Evolutionary conservation across 257 asterid genomes (phyloP).

Genomic region (Solanum chilense): DNA sequence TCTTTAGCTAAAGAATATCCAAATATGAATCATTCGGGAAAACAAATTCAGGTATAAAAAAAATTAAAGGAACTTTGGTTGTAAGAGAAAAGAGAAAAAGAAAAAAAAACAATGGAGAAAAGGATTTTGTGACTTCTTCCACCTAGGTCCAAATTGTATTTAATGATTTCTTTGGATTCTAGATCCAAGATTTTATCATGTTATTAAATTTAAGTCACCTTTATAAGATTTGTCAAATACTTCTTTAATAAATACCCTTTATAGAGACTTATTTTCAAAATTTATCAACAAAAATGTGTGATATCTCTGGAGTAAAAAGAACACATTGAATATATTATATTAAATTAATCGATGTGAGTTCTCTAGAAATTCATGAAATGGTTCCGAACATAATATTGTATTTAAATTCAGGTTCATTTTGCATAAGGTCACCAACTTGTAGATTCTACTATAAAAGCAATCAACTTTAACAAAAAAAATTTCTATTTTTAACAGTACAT

Average conservation of each 20-base stretch:
- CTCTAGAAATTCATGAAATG: not conserved
- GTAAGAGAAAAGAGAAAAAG: not conserved
- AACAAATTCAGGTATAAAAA: not conserved
- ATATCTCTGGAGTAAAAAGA: not conserved
- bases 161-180: not conserved
- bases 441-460: not conserved
- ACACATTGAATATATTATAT: not conserved
- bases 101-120: not conserved
- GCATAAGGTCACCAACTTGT: not conserved
- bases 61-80: not conserved
- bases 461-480: no score
- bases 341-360: not conserved
- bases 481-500: no score
- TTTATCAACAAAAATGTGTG: not conserved
- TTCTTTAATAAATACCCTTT: not conserved
- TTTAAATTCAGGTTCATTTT: no score
- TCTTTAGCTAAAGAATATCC: not conserved
- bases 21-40: no score
- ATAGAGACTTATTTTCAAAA: not conserved
- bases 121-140: not conserved
- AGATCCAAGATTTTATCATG: not conserved
- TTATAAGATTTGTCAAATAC: not conserved
- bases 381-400: not conserved
- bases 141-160: not conserved
- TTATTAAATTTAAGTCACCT: not conserved